Conservation (phyloP, 352 stramenopile species). For the Aphanomyces euteiches region DNA sequence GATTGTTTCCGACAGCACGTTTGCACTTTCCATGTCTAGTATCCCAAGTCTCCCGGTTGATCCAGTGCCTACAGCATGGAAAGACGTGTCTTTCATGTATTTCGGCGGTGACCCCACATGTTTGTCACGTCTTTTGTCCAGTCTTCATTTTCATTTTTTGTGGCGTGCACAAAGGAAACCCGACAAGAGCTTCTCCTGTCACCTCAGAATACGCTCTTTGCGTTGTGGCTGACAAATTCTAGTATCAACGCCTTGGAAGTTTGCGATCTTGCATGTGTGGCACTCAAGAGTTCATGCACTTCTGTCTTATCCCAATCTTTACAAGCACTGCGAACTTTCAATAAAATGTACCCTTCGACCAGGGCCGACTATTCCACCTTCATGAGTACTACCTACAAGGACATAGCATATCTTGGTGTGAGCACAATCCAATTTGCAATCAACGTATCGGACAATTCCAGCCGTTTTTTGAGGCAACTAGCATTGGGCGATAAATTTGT, state of each 20-base stretch:
- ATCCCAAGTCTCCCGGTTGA: not conserved
- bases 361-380: not conserved
- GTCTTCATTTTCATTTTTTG: slow-evolving; percentile 21
- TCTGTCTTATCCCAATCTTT: too few species aligned
- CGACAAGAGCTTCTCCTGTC: too few species aligned
- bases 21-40: not conserved
- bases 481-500: not conserved
- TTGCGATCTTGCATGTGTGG: too few species aligned
- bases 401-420: too few species aligned
- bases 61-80: not conserved
- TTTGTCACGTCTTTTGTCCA: slow-evolving; percentile 8
- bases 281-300: too few species aligned
- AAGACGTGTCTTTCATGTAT: not conserved
- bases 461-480: not conserved
- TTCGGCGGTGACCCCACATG: slow-evolving; percentile 17
- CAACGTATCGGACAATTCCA: too few species aligned
- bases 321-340: too few species aligned
- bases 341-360: too few species aligned
- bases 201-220: too few species aligned
- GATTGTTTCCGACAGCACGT: not conserved
- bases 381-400: not conserved
- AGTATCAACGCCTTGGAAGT: too few species aligned
- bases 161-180: not conserved
- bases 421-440: too few species aligned
- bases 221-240: too few species aligned